Evolutionary conservation across 2,329 filamentous ascomycete genomes (phyloP), one percentile per base, ranked within the genome.

Genomic region (Malbranchea zuffiana): DNA sequence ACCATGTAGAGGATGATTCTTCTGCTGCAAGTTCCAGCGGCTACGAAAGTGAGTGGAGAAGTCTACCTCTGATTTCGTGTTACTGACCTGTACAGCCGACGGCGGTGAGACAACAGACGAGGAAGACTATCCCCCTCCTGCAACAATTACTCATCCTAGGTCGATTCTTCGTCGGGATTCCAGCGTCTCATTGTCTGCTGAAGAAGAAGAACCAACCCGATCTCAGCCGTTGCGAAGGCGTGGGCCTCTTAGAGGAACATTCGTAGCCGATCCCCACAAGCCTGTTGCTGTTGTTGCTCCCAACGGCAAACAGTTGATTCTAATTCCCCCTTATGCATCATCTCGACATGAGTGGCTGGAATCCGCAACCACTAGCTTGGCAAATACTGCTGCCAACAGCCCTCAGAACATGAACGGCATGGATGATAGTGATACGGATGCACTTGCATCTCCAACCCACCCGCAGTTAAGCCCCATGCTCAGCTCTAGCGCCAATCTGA

Each of bases 401-500:
- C 62, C 62, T 29, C 55, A 57, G 18, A 50, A 55, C 6, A 51
- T 61, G 44, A 54, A 60, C 28, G 46, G 60, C 25, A 44, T 60
- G 11, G 61, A 66, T 39, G 63, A 67, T 37, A 67, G 60, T 39
- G 63, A 67, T 29, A 60, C 58, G 6, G 64, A 65, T 45, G 59
- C 56, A 8, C 47, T 63, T 17, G 48, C 52, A 6, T 63, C 60
- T 1, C 60, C 60, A 2, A 56, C 53, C 32, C 56, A 54, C 7
- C 39, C 44, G 6, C 55, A 58, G 32, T 46, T 61, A 32, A 62
- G 60, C 35, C 75, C 78, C 11, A 74, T 82, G 50, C 61, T 80
- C 43, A 75, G 69, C 53, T 78, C 80, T 41, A 74, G 76, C 12
- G 76, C 78, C 39, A 81, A 84, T 41, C 70, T 87, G 46, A 86